phyloP scores from a whole-genome alignment of 208 protist species.

The Blastocrithidia nonstop region DNA sequence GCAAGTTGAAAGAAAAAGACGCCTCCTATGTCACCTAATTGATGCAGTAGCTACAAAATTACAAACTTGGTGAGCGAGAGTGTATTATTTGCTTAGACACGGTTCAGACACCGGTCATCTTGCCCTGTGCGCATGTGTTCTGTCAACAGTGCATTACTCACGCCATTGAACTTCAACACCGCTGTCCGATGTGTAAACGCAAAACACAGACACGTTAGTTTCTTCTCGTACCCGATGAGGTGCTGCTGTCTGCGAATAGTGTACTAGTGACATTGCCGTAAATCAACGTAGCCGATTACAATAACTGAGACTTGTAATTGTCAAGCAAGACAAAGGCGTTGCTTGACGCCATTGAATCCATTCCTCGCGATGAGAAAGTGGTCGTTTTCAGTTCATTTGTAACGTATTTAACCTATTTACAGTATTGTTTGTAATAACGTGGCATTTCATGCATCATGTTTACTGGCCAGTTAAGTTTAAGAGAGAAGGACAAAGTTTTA shows the following conservation, averaged over 20 bases:
- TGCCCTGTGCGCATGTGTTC: slow-evolving; percentile 71
- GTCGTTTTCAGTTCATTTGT: slow-evolving; percentile 92
- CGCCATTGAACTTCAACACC: slow-evolving; percentile 14
- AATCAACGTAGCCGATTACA: slow-evolving; percentile 11
- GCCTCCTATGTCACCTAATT: no score
- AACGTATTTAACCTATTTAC: slow-evolving; percentile 82
- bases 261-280: not conserved
- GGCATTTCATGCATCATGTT: slow-evolving; percentile 28
- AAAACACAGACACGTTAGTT: slow-evolving; percentile 10
- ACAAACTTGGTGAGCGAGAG: slow-evolving; percentile 26
- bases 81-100: slow-evolving; percentile 67
- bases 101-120: slow-evolving; percentile 29
- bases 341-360: slow-evolving; percentile 11
- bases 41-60: slow-evolving; percentile 16
- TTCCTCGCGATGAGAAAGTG: slow-evolving; percentile 53
- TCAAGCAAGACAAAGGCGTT: slow-evolving; percentile 60
- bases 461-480: slow-evolving; percentile 21
- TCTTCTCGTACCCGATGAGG: slow-evolving; percentile 19
- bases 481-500: slow-evolving; percentile 50
- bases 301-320: slow-evolving; percentile 18
- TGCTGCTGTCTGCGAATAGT: slow-evolving; percentile 6
- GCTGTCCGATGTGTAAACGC: slow-evolving; percentile 47
- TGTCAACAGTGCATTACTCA: slow-evolving; percentile 48
- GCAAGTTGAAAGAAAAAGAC: no score
- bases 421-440: slow-evolving; percentile 30